phyloP scores from a whole-genome alignment of 2,329 filamentous ascomycete genomes.

The Monosporascus sp. region DNA sequence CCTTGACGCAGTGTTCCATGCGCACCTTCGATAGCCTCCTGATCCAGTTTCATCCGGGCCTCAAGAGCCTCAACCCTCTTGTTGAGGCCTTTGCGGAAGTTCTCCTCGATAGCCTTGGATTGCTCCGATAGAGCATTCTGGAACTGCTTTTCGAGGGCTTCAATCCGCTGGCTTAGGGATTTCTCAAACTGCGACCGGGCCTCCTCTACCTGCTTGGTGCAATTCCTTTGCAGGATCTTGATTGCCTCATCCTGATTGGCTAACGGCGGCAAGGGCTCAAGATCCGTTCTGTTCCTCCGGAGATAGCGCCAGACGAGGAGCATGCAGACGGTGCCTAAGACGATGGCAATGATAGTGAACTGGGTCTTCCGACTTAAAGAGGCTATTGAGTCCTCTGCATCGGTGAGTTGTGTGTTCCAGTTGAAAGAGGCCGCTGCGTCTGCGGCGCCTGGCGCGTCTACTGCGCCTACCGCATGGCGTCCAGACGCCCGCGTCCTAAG shows the following conservation, averaged over 20 bases:
- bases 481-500: no score
- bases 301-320: constrained; percentile 6
- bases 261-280: neutral
- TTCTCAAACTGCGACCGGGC: constrained; percentile 12
- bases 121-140: constrained; percentile 11
- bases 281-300: constrained; percentile 4
- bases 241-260: constrained; percentile 7
- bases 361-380: neutral
- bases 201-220: constrained; percentile 11
- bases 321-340: constrained; percentile 8
- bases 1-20: constrained; percentile 17
- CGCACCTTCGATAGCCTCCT: constrained; percentile 17
- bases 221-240: constrained; percentile 9
- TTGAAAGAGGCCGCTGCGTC: no score
- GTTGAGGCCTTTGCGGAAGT: constrained; percentile 16
- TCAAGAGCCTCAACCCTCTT: constrained; percentile 19
- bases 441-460: neutral
- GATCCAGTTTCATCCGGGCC: constrained; percentile 19
- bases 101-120: constrained; percentile 12
- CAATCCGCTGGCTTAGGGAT: constrained; percentile 8
- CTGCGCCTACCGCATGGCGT: no score
- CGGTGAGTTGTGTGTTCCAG: no score
- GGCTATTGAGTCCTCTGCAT: no score
- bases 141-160: constrained; percentile 13
- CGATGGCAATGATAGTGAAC: constrained; percentile 7